These are phyloP conservation scores for Melanomma pulvis-pyrius DNA, from an alignment of 495 filamentous ascomycete genomes.

Conservation along the genomic window DNA sequence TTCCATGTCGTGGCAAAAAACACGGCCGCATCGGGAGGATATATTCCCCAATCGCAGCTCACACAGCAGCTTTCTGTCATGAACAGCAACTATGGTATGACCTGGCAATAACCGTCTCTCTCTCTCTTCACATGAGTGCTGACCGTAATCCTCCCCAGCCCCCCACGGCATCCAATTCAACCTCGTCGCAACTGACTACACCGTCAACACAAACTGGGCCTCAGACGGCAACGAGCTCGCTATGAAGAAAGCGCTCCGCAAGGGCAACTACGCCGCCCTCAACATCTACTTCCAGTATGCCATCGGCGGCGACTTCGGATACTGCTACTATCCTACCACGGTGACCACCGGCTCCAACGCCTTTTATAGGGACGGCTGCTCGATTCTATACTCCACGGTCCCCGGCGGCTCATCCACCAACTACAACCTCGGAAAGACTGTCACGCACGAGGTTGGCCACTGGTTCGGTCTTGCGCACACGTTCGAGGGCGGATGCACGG, in stretches of 20 bases:
- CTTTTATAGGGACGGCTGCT: background rate
- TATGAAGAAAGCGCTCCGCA: background rate
- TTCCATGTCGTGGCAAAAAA: background rate
- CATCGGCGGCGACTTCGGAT: background rate
- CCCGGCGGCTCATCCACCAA: background rate
- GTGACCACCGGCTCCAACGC: background rate
- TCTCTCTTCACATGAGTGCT: background rate
- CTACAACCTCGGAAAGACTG: slow-evolving; percentile 4
- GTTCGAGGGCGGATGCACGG: slow-evolving; percentile 52
- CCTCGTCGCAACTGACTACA: background rate
- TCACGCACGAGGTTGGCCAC: slow-evolving; percentile 51
- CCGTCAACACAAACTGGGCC: background rate
- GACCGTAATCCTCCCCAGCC: background rate
- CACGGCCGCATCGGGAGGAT: background rate
- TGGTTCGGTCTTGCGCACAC: slow-evolving; percentile 63
- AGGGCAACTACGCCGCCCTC: background rate
- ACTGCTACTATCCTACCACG: background rate
- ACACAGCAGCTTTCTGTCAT: background rate
- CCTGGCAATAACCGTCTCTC: background rate
- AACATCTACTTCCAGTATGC: background rate
- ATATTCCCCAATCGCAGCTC: background rate
- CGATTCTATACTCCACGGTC: background rate
- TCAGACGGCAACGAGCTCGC: background rate
- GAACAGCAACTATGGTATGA: background rate
- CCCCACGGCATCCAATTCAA: background rate